phyloP scores from a whole-genome alignment of 192 early-diverging fungal genomes.

The Coemansia sp. region DNA sequence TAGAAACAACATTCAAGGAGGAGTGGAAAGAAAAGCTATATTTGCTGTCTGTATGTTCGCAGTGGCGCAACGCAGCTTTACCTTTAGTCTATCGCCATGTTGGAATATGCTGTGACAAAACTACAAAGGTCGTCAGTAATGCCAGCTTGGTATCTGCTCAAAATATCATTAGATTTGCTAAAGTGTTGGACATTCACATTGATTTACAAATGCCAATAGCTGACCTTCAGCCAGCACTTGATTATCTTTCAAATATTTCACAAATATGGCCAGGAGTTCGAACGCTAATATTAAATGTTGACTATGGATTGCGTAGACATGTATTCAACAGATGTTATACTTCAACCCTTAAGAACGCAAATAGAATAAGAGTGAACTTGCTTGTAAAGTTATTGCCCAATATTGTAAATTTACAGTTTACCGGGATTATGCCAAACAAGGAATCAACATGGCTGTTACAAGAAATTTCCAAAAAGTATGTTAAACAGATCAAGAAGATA shows the following conservation, averaged over 20 bases:
- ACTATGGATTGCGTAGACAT: too few relatives aligned
- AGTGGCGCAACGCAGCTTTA: background rate
- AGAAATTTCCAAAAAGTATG: background rate
- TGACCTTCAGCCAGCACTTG: background rate
- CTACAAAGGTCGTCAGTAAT: background rate
- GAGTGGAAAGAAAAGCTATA: background rate
- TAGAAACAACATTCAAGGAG: background rate
- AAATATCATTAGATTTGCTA: background rate
- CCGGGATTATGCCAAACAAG: background rate
- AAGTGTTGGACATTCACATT: background rate
- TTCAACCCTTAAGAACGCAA: background rate
- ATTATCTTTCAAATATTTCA: background rate
- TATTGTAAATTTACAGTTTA: background rate
- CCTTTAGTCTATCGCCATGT: background rate
- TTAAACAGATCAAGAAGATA: background rate
- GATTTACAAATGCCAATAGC: background rate
- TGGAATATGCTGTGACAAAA: background rate
- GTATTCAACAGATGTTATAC: background rate
- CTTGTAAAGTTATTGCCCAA: background rate
- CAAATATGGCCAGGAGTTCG: background rate
- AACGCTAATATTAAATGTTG: background rate
- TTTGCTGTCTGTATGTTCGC: background rate
- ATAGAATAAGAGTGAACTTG: background rate
- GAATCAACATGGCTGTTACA: background rate
- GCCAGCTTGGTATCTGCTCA: background rate